A percentile compares a stretch with the other conserved stretches of the same genome.
Evolutionary conservation across 2,329 filamentous ascomycete species (phyloP).

Genomic region (Aspergillus caelatus): DNA sequence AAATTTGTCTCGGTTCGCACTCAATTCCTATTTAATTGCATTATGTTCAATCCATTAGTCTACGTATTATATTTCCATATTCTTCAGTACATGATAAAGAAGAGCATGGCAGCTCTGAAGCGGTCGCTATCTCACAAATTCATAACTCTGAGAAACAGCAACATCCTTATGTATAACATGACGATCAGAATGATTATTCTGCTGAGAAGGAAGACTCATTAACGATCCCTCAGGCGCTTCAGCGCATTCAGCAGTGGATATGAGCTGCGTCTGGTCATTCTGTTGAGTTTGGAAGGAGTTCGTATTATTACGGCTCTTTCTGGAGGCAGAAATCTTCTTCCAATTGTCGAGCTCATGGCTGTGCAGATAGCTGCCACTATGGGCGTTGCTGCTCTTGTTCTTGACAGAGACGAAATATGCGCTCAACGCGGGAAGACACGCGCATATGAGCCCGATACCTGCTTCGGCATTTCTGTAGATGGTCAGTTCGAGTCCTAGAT

Average conservation of each 20-base stretch:
- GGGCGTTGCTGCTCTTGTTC: background rate
- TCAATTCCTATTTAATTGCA: background rate
- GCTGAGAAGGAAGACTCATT: background rate
- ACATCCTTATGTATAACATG: background rate
- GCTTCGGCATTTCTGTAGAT: conserved; percentile 25
- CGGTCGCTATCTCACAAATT: background rate
- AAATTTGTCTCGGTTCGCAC: no score
- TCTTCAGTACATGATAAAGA: background rate
- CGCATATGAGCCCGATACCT: conserved; percentile 27
- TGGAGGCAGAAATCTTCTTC: background rate
- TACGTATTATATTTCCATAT: background rate
- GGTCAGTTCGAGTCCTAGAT: background rate
- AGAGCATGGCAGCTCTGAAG: background rate
- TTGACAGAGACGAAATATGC: background rate
- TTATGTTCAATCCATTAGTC: background rate
- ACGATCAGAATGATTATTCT: background rate
- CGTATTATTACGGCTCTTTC: background rate
- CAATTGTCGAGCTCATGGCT: background rate
- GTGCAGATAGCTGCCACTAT: background rate
- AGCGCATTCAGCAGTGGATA: background rate
- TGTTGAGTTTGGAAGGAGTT: background rate
- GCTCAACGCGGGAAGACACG: conserved; percentile 23
- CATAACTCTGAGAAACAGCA: background rate
- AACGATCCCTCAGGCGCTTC: background rate
- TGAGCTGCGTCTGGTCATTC: background rate